phyloP scores from a whole-genome alignment of 192 early-diverging fungal genomes.

The Paraglomus occultum region DNA sequence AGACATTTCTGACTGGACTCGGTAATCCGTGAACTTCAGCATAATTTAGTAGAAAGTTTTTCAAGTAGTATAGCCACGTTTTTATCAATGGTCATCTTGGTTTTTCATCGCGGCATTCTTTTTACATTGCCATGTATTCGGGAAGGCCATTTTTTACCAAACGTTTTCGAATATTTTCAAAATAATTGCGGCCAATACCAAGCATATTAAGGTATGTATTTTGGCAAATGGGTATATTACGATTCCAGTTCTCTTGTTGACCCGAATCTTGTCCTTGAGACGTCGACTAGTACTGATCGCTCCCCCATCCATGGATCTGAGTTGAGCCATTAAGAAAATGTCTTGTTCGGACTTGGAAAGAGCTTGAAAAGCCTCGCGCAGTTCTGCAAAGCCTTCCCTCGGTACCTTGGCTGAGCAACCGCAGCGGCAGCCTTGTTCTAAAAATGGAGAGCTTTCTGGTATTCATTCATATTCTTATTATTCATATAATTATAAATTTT shows the following conservation, averaged over 20 bases:
- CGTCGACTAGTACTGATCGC: not conserved
- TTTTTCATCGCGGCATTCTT: constrained; percentile 23
- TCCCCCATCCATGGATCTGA: not conserved
- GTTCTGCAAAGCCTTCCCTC: constrained; percentile 19
- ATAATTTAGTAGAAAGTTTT: not conserved
- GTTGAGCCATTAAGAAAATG: constrained; percentile 19
- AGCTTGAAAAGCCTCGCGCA: constrained; percentile 22
- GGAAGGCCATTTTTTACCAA: constrained; percentile 22
- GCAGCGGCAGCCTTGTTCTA: constrained; percentile 11
- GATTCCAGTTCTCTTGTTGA: constrained; percentile 26
- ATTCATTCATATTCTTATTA: not conserved
- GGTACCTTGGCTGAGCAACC: constrained; percentile 13
- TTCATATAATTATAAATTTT: not conserved
- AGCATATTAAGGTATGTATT: constrained; percentile 26
- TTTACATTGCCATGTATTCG: constrained; percentile 19
- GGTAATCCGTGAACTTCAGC: not conserved
- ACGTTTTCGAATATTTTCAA: constrained; percentile 14
- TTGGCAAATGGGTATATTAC: constrained; percentile 9
- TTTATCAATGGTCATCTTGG: not conserved
- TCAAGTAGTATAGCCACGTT: no score
- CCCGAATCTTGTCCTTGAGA: constrained; percentile 2
- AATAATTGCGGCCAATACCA: constrained; percentile 11
- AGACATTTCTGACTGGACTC: constrained; percentile 15
- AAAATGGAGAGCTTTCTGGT: constrained; percentile 13
- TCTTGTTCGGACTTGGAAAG: constrained; percentile 17